These are phyloP conservation scores for Linum trigynum DNA, from an alignment of 345 rosid genomes.

Conservation along the genomic window DNA sequence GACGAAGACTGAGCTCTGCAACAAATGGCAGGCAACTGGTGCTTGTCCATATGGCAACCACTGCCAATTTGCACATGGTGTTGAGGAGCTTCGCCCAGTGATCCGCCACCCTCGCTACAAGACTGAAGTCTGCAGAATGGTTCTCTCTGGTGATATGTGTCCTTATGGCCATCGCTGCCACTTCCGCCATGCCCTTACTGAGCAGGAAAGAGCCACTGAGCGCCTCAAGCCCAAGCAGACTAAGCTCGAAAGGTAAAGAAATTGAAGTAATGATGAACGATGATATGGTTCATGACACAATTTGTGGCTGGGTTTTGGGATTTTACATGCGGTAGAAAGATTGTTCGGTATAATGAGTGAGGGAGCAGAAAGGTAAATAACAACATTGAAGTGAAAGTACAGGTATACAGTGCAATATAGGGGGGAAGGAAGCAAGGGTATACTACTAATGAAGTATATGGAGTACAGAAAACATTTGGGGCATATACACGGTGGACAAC, in stretches of 20 bases:
- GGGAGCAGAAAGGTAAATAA: too few species aligned
- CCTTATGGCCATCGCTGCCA: conserved; percentile 96
- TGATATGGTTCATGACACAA: too few species aligned
- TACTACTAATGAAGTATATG: too few species aligned
- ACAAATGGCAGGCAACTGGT: conserved; percentile 97
- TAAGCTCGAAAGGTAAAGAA: conserved; percentile 16
- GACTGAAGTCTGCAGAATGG: conserved; percentile 76
- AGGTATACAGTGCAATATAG: too few species aligned
- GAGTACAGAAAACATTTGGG: too few species aligned
- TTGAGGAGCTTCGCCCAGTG: conserved; percentile 74
- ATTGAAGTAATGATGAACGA: background rate
- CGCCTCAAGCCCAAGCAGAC: background rate
- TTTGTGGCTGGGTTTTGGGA: too few species aligned
- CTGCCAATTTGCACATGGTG: conserved; percentile 89
- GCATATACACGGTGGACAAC: too few species aligned
- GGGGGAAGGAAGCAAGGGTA: too few species aligned
- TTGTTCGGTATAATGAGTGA: too few species aligned
- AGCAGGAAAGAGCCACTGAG: conserved; percentile 38
- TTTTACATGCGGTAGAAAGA: too few species aligned
- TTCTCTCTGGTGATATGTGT: conserved; percentile 53
- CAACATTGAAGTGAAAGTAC: too few species aligned
- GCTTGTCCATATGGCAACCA: conserved; percentile 61
- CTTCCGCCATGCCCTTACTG: conserved; percentile 83
- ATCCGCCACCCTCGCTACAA: conserved; percentile 89
- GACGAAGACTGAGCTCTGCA: conserved; percentile 87